Base-by-base conservation (phyloP, 768 basidiomycete genomes). In the Nidula microcarpa region DNA sequence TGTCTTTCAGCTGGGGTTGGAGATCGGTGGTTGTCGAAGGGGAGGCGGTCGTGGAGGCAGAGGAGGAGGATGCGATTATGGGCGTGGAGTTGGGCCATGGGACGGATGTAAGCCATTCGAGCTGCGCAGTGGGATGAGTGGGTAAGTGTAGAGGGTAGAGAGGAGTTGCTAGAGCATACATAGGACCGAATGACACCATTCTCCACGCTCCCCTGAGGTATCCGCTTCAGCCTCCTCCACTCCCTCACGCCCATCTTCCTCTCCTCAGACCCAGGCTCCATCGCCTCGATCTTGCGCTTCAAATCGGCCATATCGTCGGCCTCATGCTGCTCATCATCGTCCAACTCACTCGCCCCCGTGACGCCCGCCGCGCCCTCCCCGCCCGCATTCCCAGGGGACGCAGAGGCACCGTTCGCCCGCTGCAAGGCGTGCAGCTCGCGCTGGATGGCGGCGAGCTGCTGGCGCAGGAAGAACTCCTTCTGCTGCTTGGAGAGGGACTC, bases 151-250 rank as follows among this genome's bases (percentile, higher is more conserved):
- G 55, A 39, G 34, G 56, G 16, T 16, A n/a, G 34, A 43, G 50
- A 41, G 16, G 33, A 33, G 10, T 23, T 53, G 43, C 30, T 18
- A 6, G 46, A 6, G 74, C 86, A 60, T 62, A 91, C 91, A 65
- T 89, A 94, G 64, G 76, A 87, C 47, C 91, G 76, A 48, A 94
- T 86, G 35, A 96, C 94, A 4, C 93, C 91, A 62, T 91, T 85
- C 73, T 97, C 95, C 2, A 93, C 91, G 49, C 90, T 91, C 14
- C 92, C 91, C 34, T 86, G 84, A 0, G 93, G 92, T n/a, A 92
- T 95, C 16, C 92, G 82, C 66, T 86, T 88, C 33, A 97, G 70
- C 43, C 95, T 73, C 60, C 85, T 82, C 81, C 90, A 91, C 65
- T 98, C 95, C 34, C 91, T 70, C 0, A 87, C 79, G 18, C 87